Conservation (phyloP, 2,329 filamentous ascomycete genomes). For the Aspergillus sp. region DNA sequence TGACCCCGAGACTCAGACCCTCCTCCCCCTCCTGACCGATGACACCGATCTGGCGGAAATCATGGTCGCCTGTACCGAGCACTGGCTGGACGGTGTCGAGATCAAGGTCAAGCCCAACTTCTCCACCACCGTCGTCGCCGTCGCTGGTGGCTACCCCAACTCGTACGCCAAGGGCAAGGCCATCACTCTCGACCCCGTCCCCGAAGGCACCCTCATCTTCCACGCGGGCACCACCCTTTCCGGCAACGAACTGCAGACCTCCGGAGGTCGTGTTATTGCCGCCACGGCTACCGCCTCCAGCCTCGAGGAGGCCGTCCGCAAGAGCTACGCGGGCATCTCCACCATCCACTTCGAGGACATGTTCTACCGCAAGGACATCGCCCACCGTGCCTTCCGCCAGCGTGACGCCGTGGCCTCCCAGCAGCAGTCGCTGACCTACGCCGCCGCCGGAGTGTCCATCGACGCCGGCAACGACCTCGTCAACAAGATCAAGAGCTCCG, state of each 20-base stretch:
- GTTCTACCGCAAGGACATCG: constrained; percentile 93
- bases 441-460: constrained; percentile 88
- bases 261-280: constrained; percentile 89
- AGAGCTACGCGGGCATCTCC: constrained; percentile 81
- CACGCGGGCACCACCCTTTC: constrained; percentile 80
- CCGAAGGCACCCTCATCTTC: constrained; percentile 71
- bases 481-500: constrained; percentile 83
- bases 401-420: constrained; percentile 22
- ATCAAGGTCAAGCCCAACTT: constrained; percentile 69
- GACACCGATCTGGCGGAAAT: constrained; percentile 84
- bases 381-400: constrained; percentile 60
- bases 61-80: constrained; percentile 79
- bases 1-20: constrained; percentile 86
- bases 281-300: constrained; percentile 76
- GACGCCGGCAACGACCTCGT: constrained; percentile 93
- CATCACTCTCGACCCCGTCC: constrained; percentile 56
- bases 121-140: constrained; percentile 90
- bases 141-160: constrained; percentile 86
- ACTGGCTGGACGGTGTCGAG: constrained; percentile 67
- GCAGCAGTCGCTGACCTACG: constrained; percentile 70
- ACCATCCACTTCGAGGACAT: constrained; percentile 81
- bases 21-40: constrained; percentile 72
- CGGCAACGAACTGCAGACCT: constrained; percentile 66
- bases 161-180: constrained; percentile 76
- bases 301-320: constrained; percentile 77